phyloP scores from a whole-genome alignment of 495 filamentous ascomycete genomes.

The Sabuloglossum arenarium region DNA sequence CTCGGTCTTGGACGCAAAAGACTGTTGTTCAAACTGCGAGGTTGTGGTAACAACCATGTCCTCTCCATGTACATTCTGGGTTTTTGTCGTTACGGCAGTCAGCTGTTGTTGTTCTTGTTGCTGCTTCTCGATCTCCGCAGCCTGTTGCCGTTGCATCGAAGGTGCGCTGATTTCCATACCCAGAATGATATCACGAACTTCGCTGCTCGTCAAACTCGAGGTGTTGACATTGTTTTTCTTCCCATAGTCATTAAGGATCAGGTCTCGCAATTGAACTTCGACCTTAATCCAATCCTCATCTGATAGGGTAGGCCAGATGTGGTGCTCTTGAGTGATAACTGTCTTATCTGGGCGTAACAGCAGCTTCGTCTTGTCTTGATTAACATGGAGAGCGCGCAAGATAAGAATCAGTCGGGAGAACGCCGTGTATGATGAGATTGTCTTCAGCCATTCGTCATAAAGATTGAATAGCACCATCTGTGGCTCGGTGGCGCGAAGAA shows the following conservation, averaged over 20 bases:
- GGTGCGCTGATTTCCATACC: constrained; percentile 99
- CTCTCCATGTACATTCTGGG: constrained; percentile 92
- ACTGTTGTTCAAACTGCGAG: constrained; percentile 89
- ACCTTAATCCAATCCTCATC: constrained; percentile 99
- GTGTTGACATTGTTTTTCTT: constrained; percentile 99
- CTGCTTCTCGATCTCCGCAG: constrained; percentile 97
- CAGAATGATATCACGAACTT: constrained; percentile 96
- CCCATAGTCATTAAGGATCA: constrained; percentile 96
- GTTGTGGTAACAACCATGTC: constrained; percentile 98
- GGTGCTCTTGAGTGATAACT: constrained; percentile 95
- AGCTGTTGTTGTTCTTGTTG: constrained; percentile 91
- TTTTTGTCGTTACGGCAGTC: constrained; percentile 95
- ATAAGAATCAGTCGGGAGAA: constrained; percentile 95
- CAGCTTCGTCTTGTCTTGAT: constrained; percentile 95
- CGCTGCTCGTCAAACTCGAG: constrained; percentile 82
- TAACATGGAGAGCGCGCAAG: constrained; percentile 88
- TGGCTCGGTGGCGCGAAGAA: constrained; percentile 87
- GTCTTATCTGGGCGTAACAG: constrained; percentile 94
- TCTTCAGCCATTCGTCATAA: constrained; percentile 98
- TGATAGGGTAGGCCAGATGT: constrained; percentile 89
- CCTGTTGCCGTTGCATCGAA: constrained; percentile 95
- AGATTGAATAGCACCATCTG: constrained; percentile 99
- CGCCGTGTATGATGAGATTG: constrained; percentile 93
- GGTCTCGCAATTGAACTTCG: constrained; percentile 82
- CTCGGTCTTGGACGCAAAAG: constrained; percentile 95